Evolutionary conservation across 2,329 filamentous ascomycete genomes (phyloP).

Genomic region (Microcyclospora tardicrescens): DNA sequence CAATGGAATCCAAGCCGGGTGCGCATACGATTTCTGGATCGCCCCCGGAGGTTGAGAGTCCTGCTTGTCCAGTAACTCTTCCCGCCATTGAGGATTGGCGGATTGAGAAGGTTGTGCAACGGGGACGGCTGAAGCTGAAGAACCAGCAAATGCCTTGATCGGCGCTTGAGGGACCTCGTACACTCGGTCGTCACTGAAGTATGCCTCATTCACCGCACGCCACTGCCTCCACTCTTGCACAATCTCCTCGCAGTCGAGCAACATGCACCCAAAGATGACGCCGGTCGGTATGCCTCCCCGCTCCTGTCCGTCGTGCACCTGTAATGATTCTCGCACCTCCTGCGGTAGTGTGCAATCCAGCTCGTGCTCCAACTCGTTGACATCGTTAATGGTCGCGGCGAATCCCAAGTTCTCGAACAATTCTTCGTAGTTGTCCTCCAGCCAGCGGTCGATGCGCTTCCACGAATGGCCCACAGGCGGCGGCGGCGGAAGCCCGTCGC

Average conservation of each 20-base stretch:
- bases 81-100: constrained; percentile 51
- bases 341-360: constrained; percentile 86
- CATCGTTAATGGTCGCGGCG: constrained; percentile 81
- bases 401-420: constrained; percentile 87
- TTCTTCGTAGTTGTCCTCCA: constrained; percentile 89
- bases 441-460: constrained; percentile 87
- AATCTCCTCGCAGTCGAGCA: constrained; percentile 96
- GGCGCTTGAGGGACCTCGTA: constrained; percentile 50
- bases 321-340: constrained; percentile 83
- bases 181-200: constrained; percentile 48
- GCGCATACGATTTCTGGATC: constrained; percentile 84
- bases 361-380: constrained; percentile 94
- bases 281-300: constrained; percentile 82
- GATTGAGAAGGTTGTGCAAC: constrained; percentile 29
- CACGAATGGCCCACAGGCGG: constrained; percentile 83
- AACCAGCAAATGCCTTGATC: constrained; percentile 57
- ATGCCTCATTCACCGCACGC: constrained; percentile 85
- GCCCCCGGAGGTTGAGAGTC: constrained; percentile 76
- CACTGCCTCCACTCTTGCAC: constrained; percentile 96
- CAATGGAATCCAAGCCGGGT: constrained; percentile 89
- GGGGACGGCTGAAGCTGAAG: constrained; percentile 44
- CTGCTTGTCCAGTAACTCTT: constrained; percentile 72
- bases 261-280: constrained; percentile 85
- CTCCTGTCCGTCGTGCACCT: constrained; percentile 93
- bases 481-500: constrained; percentile 77